Percentiles rank a stretch among this genome's conserved stretches.
These are phyloP conservation scores for Drechmeria coniospora DNA, from an alignment of 2,329 filamentous ascomycete genomes.

Conservation along the genomic window DNA sequence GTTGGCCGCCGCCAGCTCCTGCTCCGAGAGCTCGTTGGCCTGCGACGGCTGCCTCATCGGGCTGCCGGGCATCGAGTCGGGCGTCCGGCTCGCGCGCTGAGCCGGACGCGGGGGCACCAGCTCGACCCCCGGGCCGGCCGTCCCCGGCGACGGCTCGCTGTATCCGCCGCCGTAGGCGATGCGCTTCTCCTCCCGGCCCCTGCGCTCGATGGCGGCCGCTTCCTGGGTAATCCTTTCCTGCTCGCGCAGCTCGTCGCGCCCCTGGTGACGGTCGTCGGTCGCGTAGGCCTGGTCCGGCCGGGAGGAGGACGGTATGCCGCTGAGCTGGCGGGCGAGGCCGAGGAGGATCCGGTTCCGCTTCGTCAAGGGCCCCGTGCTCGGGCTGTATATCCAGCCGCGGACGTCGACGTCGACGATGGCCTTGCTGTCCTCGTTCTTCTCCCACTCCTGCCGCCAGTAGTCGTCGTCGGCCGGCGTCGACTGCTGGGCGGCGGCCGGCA, in stretches of 20 bases:
- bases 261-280: slow-evolving; percentile 9
- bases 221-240: slow-evolving; percentile 56
- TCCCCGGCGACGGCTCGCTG: slow-evolving; percentile 46
- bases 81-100: slow-evolving; percentile 18
- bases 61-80: slow-evolving; percentile 26
- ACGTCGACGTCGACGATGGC: slow-evolving; percentile 90
- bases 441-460: slow-evolving; percentile 68
- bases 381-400: slow-evolving; percentile 85
- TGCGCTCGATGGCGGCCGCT: slow-evolving; percentile 60
- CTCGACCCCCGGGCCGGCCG: slow-evolving; percentile 18
- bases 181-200: slow-evolving; percentile 55
- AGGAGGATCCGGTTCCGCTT: slow-evolving; percentile 77
- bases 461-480: slow-evolving; percentile 44
- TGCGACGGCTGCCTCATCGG: slow-evolving; percentile 23
- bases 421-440: slow-evolving; percentile 63
- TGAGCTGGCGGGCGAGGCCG: slow-evolving; percentile 72
- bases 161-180: slow-evolving; percentile 58
- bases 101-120: slow-evolving; percentile 13
- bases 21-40: slow-evolving; percentile 49
- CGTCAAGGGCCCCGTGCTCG: slow-evolving; percentile 70
- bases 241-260: slow-evolving; percentile 33
- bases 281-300: slow-evolving; percentile 19
- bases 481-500: slow-evolving; percentile 13
- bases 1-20: slow-evolving; percentile 68
- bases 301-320: slow-evolving; percentile 68